A percentile compares a stretch with the other conserved stretches of the same genome.
phyloP scores from a whole-genome alignment of 2,329 filamentous ascomycete genomes.

The Paraphoma sp. region DNA sequence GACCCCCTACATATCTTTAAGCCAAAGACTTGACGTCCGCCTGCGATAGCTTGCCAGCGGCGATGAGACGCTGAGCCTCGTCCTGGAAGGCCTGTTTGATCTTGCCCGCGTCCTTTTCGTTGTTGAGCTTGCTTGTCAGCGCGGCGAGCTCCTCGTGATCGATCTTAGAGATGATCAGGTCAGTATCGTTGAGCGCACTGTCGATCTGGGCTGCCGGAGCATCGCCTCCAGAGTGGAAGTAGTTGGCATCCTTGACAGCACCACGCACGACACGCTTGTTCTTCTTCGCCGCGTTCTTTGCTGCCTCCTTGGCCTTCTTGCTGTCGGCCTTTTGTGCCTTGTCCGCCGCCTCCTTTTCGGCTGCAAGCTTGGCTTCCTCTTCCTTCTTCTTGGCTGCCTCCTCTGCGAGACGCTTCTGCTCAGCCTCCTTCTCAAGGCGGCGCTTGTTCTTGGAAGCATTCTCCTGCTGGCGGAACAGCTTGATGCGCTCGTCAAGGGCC shows the following conservation, averaged over 20 bases:
- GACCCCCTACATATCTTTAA: conserved; percentile 17
- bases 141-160: conserved; percentile 89
- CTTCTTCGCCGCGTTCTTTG: conserved; percentile 99
- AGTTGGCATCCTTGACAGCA: conserved; percentile 96
- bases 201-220: conserved; percentile 83
- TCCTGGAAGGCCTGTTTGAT: conserved; percentile 84
- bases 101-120: conserved; percentile 77
- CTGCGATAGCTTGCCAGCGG: conserved; percentile 84
- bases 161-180: conserved; percentile 84
- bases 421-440: conserved; percentile 86
- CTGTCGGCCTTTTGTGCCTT: conserved; percentile 81
- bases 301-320: conserved; percentile 98
- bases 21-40: conserved; percentile 74
- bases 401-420: conserved; percentile 84
- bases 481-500: conserved; percentile 90
- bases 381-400: conserved; percentile 84
- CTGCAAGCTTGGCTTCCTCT: conserved; percentile 78
- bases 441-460: conserved; percentile 97
- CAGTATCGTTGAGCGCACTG: conserved; percentile 81
- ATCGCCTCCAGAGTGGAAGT: conserved; percentile 74
- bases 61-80: conserved; percentile 79
- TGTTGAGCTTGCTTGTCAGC: conserved; percentile 80
- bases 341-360: conserved; percentile 84
- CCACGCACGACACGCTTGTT: conserved; percentile 97
- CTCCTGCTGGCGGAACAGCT: conserved; percentile 92